Conservation (phyloP, 2,329 filamentous ascomycete genomes). For the Amesomyces nigricolor region DNA sequence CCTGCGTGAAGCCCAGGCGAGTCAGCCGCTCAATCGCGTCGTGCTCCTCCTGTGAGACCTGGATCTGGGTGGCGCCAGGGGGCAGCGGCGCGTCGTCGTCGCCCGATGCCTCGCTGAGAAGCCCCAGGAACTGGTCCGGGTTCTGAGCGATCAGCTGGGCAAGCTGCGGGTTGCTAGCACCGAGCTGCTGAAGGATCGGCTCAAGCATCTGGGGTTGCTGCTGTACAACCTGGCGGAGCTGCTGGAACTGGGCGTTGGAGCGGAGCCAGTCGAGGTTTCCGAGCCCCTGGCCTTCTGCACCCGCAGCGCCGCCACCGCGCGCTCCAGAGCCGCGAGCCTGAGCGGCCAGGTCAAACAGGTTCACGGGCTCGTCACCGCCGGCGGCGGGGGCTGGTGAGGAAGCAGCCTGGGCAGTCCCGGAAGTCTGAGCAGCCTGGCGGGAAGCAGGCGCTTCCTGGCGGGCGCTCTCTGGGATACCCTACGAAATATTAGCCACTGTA, state of each 20-base stretch:
- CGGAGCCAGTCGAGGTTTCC: conserved; percentile 89
- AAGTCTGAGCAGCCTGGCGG: conserved; percentile 29
- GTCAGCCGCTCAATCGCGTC: conserved; percentile 95
- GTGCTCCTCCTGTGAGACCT: conserved; percentile 90
- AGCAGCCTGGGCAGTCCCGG: conserved; percentile 37
- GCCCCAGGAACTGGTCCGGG: conserved; percentile 85
- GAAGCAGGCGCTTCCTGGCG: conserved; percentile 37
- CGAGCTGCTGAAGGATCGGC: conserved; percentile 93
- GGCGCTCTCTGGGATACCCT: conserved; percentile 88
- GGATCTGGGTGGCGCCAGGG: conserved; percentile 81
- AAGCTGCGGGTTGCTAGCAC: conserved; percentile 88
- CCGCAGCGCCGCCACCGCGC: conserved; percentile 41
- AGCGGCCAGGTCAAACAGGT: conserved; percentile 89
- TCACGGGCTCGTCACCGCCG: conserved; percentile 59
- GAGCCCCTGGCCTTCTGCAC: conserved; percentile 46
- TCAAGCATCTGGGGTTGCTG: conserved; percentile 98
- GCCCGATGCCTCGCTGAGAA: conserved; percentile 74
- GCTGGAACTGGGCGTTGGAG: conserved; percentile 95
- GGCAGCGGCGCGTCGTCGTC: conserved; percentile 81
- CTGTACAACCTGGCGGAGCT: conserved; percentile 93
- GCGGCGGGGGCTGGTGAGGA: conserved; percentile 40
- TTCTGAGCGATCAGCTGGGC: conserved; percentile 88
- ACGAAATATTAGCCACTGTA: conserved; percentile 11
- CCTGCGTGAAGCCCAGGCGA: conserved; percentile 85
- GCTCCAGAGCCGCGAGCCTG: conserved; percentile 51